Evolutionary conservation across 805 yeast species (phyloP).

Genomic region (Starmerella cellae): DNA sequence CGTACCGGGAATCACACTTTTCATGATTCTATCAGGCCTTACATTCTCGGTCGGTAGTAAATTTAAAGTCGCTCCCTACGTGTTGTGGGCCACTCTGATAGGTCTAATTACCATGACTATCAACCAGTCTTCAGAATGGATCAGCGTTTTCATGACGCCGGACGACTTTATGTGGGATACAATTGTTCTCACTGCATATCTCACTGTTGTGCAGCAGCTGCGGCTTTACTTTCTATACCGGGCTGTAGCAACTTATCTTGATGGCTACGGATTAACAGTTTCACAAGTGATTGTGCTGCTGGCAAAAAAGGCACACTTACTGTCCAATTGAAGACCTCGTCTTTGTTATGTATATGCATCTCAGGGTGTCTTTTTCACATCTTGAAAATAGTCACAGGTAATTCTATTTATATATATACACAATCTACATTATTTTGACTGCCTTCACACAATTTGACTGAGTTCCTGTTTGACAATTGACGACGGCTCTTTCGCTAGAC

Average conservation of each 20-base stretch:
- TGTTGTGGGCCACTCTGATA: background rate
- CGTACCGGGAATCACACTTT: background rate
- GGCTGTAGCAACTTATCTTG: background rate
- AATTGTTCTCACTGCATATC: background rate
- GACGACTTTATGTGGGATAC: slow-evolving; percentile 4
- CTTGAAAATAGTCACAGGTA: too few relatives aligned
- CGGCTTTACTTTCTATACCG: background rate
- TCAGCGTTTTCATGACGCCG: slow-evolving; percentile 1
- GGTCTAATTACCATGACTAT: background rate
- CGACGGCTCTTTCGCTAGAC: slow-evolving; percentile 2
- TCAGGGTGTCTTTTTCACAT: too few relatives aligned
- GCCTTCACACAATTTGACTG: background rate
- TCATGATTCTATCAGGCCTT: background rate
- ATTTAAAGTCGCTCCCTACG: background rate
- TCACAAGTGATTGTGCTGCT: too few relatives aligned
- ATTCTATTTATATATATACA: too few relatives aligned
- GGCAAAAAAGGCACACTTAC: too few relatives aligned
- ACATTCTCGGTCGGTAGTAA: background rate
- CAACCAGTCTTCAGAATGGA: slow-evolving; percentile 1
- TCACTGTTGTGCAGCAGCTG: background rate
- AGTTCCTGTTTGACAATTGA: background rate
- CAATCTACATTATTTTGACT: background rate
- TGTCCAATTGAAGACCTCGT: too few relatives aligned
- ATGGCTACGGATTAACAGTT: background rate
- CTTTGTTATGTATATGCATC: too few relatives aligned